Evolutionary conservation across 371 early-diverging fungal species (phyloP).

Genomic region (Apophysomyces ossiformis): DNA sequence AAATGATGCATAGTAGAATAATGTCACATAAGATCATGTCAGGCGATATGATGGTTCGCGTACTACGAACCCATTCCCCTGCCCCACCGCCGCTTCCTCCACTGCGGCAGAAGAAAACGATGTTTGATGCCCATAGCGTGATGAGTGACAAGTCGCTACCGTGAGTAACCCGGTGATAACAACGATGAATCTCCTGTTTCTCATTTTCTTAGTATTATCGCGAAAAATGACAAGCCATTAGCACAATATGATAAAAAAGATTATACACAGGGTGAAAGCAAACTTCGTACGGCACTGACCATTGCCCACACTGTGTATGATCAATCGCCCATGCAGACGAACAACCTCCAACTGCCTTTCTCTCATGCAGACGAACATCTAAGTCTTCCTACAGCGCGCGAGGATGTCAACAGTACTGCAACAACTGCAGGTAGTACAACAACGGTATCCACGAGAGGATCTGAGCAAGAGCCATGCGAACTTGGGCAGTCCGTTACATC

Average conservation of each 20-base stretch:
- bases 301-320: background rate
- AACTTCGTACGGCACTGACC: background rate
- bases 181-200: background rate
- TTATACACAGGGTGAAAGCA: background rate
- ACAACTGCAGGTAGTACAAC: background rate
- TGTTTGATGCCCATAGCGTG: background rate
- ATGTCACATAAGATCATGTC: background rate
- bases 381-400: background rate
- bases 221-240: background rate
- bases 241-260: background rate
- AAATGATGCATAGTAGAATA: background rate
- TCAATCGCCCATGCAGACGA: background rate
- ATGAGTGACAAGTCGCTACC: background rate
- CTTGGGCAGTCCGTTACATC: constrained; percentile 1
- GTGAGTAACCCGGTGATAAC: background rate
- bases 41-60: constrained; percentile 1
- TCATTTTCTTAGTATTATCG: no score
- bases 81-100: constrained; percentile 3
- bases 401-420: background rate
- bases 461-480: background rate
- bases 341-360: background rate
- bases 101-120: background rate
- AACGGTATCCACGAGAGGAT: background rate
- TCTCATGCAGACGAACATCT: background rate
- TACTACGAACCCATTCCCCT: background rate